Conservation (phyloP, 2,329 filamentous ascomycete genomes). For the Didymella glomerata region DNA sequence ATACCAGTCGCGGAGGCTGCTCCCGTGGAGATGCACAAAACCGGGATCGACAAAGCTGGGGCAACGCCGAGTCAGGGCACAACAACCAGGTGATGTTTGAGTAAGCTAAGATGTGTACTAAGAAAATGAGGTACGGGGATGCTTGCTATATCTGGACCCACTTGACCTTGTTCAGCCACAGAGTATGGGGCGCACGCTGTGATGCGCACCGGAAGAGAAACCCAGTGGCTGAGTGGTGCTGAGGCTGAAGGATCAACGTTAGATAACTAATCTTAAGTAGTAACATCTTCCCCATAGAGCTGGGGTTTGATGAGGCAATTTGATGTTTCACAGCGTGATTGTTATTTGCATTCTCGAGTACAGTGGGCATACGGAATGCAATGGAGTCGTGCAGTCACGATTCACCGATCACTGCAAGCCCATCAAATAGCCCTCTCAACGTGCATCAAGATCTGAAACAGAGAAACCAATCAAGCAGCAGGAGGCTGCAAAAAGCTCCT, state of each 20-base stretch:
- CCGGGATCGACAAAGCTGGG: slow-evolving; percentile 13
- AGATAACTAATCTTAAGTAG: not conserved
- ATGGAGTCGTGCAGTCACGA: not conserved
- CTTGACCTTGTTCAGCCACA: not conserved
- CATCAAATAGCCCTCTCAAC: not conserved
- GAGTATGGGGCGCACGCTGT: not conserved
- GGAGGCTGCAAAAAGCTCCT: not conserved
- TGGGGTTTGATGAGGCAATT: not conserved
- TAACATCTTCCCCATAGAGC: no score
- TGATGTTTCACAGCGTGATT: not conserved
- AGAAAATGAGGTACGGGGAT: not conserved
- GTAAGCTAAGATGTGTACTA: not conserved
- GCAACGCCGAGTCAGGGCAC: slow-evolving; percentile 9
- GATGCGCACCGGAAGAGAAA: not conserved
- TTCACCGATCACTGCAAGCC: slow-evolving; percentile 6
- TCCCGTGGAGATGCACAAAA: not conserved
- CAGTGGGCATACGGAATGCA: not conserved
- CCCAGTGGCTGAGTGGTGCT: not conserved
- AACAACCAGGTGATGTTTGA: slow-evolving; percentile 7
- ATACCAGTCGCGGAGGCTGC: not conserved
- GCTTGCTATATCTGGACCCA: not conserved
- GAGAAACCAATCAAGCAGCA: slow-evolving; percentile 1
- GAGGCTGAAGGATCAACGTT: not conserved
- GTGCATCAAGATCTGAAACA: not conserved
- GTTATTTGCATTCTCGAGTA: not conserved